A percentile compares a stretch with the other conserved stretches of the same genome.
Evolutionary conservation across 306 rosid genomes (phyloP).

Genomic region (Sechiopsis laciniata): DNA sequence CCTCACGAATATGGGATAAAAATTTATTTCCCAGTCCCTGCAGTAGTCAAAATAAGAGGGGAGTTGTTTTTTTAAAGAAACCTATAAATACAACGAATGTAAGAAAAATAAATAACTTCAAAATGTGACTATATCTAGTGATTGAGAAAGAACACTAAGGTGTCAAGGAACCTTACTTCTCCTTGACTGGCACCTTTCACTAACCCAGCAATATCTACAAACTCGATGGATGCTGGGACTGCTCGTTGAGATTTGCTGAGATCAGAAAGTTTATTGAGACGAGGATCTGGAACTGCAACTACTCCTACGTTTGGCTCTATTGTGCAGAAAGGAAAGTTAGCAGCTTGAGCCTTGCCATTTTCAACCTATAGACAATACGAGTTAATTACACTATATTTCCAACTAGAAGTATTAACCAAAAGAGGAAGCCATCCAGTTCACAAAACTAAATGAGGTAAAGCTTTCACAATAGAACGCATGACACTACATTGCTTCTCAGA

Average conservation of each 20-base stretch:
- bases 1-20: conserved; percentile 89
- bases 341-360: conserved; percentile 99
- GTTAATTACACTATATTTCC: not conserved
- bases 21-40: conserved; percentile 95
- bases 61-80: not conserved
- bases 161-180: conserved; percentile 47
- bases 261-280: conserved; percentile 74
- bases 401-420: not conserved
- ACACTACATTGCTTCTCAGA: not conserved
- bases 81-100: not conserved
- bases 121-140: not conserved
- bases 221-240: conserved; percentile 90
- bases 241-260: conserved; percentile 81
- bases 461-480: not conserved
- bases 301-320: conserved; percentile 98
- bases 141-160: not conserved
- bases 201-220: conserved; percentile 95
- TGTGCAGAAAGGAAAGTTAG: conserved; percentile 94
- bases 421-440: not conserved
- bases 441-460: not conserved
- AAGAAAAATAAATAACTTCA: not conserved
- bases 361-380: conserved; percentile 53
- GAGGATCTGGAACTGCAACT: conserved; percentile 94
- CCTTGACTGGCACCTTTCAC: conserved; percentile 98
- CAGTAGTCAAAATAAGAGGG: conserved; percentile 29